Base-by-base conservation (phyloP, 805 yeast genomes). In the Yarrowia deformans region DNA sequence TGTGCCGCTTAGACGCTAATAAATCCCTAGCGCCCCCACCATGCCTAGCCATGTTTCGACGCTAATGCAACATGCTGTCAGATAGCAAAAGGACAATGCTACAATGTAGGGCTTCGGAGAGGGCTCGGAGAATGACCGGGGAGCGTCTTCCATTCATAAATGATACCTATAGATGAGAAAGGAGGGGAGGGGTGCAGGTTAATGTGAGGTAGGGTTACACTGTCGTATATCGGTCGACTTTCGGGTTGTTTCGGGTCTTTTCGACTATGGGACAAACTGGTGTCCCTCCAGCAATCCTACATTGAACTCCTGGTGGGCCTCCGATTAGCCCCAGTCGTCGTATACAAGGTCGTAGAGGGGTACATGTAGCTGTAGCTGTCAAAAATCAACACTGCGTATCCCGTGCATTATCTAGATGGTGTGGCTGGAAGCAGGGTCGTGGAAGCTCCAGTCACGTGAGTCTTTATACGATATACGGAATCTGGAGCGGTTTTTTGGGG, bases 301-400 rank as follows among this genome's bases (percentile, higher is more conserved):
- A 32, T 10, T 32, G 55, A 49, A 49, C 55, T 49, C 19, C 55
- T 9, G 14, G 40, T 8, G n/a, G 29, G 3, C 3, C 3, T 23
- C 4, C 39, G 3, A 32, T 14, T 12, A 13, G 39, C 4, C 39
- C 14, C 5, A 6, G 29, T 0, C 39, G 39, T 49, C 39, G 55
- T 34, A 49, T 37, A 12, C 58, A 37, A 19, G 32, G 58, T 54
- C n/a, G 35, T 43, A 54, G 58, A 35, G 58, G 58, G 58, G 58
- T 19, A 23, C 29, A 23, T 23, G 29, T 23, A 23, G 29, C 29
- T 23, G 29, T 23, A 54, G 43, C 45, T 54, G 58, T 54, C 58
- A 54, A 54, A 54, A 52, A 4, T 14, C 58, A 7, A 10, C 10
- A 18, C 12, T 34, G 16, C 42, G 40, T 34, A 34, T n/a, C 12